Evolutionary conservation across 2,329 filamentous ascomycete species (phyloP), one percentile per base, ranked within the genome.

Genomic region (Phoma sp.): DNA sequence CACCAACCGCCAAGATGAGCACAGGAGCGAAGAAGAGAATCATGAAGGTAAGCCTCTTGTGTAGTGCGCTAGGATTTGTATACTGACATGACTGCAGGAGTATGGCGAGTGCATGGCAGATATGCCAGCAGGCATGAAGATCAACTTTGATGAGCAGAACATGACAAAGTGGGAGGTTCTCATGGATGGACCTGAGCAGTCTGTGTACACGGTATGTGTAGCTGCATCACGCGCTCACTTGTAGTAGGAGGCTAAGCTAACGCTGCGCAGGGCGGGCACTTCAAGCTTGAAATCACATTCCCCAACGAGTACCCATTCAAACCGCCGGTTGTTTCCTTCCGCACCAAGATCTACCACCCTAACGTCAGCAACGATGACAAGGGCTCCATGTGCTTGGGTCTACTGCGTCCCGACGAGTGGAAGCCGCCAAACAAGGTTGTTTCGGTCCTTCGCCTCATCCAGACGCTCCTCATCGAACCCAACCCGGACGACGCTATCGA

Each of bases 331-430:
- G 83, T 96, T 65, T 86, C 83, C 71, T 96, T 96, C 83, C 79
- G 81, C 62, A 96, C 92, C 45, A 93, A 93, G 78, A 90, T 96
- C 81, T 97, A 96, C 84, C 93, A 97, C 80, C 92, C 93, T 37
- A 97, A 97, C 78, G 85, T 97, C 55, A 92, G 89, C 71, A 95
- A 96, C 82, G 92, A 96, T 76, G 84, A 85, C 71, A 85, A 87
- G 63, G 93, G 93, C 58, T 88, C 84, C 77, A 91, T 97, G 85
- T 97, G 93, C 77, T 82, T 97, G 37, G 87, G 86, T 56, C 84
- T 93, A 76, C 85, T 97, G 65, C 91, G 93, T 73, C 76, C 88
- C 25, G 92, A 96, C 68, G 88, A 91, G 77, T 97, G 93, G 93
- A 97, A 96, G 82, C 93, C 93, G 15, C 88, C 88, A 57, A 90